Evolutionary conservation across 352 stramenopile genomes (phyloP).

Genomic region (Lagenidium giganteum): DNA sequence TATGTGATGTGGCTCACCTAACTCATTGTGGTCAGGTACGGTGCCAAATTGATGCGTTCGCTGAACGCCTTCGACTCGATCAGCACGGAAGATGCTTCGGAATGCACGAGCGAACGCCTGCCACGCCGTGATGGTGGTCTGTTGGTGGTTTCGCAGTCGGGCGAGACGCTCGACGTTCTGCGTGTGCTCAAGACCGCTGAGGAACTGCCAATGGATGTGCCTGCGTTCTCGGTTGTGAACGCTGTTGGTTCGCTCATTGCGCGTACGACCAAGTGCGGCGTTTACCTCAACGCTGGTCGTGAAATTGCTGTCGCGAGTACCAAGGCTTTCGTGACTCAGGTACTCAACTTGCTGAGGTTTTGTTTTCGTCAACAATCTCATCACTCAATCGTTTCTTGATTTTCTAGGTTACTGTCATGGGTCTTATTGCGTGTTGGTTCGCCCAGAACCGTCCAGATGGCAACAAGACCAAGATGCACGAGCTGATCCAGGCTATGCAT

Average conservation of each 20-base stretch:
- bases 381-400: too few relatives aligned
- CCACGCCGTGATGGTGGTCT: slow-evolving; percentile 84
- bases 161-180: slow-evolving; percentile 97
- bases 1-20: background rate
- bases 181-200: slow-evolving; percentile 90
- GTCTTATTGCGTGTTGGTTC: slow-evolving; percentile 88
- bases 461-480: slow-evolving; percentile 80
- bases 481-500: slow-evolving; percentile 95
- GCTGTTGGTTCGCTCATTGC: slow-evolving; percentile 97
- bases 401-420: slow-evolving; percentile 87
- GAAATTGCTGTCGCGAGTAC: slow-evolving; percentile 98
- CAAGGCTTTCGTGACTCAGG: slow-evolving; percentile 99
- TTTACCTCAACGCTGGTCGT: slow-evolving; percentile 98
- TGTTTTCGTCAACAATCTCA: too few relatives aligned
- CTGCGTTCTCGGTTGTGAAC: slow-evolving; percentile 95
- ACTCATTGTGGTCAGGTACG: slow-evolving; percentile 27
- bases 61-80: slow-evolving; percentile 93
- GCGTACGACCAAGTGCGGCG: slow-evolving; percentile 89
- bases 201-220: slow-evolving; percentile 58
- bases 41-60: slow-evolving; percentile 97
- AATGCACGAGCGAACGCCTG: slow-evolving; percentile 88
- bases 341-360: too few relatives aligned
- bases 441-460: slow-evolving; percentile 84
- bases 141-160: slow-evolving; percentile 96
- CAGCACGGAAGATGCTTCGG: slow-evolving; percentile 87